Evolutionary conservation across 345 rosid genomes (phyloP), one percentile per base, ranked within the genome.

Genomic region (Aurinia saxatilis): DNA sequence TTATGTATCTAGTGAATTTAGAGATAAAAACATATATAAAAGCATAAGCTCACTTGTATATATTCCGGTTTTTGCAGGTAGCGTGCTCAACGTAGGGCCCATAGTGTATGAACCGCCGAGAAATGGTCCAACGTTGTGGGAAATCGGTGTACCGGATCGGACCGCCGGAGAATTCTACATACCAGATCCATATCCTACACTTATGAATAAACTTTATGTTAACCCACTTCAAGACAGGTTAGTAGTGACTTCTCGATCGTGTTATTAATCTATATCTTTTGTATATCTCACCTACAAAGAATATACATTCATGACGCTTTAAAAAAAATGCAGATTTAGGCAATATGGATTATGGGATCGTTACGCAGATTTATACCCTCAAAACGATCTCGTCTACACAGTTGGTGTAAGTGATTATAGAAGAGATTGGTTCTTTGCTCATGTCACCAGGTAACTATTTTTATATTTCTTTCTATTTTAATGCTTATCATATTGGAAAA

Each of bases 341-440:
- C 97, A 89, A 66, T 87, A 89, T 48, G 97, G 97, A 60, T 59
- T 90, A 45, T 85, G 97, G 96, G 82, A 79, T 3, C 80, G 85
- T 7, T 90, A 84, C 57, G 53, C 85, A 23, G 90, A 90, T 65
- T n/a, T 89, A 25, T 87, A 87, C 67, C 91, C 73, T 4, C 25
- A 55, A 0, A 59, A 18, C 0, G 97, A 93, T 77, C 91, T 87
- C 3, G 59, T 71, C 30, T 93, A 71, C 79, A 78, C 63, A 1
- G 36, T 87, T 5, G 90, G 87, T 14, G 47, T 54, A 2, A 78
- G 80, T 31, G 69, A 90, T 57, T 75, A 80, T 29, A 48, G 14
- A 37, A 72, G 41, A 66, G 82, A 86, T 55, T 90, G 99, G 99
- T 84, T 90, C 78, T 90, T 65, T 74, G 96, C 90, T 29, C 97